These are phyloP conservation scores for Blumeria hordei DNA, from an alignment of 2,329 filamentous ascomycete species.

Conservation along the genomic window DNA sequence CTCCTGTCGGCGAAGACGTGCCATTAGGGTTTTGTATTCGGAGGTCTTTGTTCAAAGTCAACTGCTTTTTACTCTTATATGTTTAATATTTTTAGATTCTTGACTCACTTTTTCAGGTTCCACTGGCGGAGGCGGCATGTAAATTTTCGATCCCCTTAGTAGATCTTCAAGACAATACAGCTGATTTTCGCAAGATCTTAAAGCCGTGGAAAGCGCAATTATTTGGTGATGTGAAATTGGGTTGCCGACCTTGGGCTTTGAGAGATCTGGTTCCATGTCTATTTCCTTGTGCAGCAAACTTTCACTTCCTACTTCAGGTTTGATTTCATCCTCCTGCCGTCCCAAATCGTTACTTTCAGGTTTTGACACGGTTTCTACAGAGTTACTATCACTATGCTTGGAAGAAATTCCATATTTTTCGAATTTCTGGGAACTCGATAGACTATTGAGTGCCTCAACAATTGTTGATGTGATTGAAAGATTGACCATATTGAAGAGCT, in stretches of 20 bases:
- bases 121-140: slow-evolving; percentile 54
- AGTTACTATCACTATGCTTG: background rate
- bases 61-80: too few relatives aligned
- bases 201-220: slow-evolving; percentile 30
- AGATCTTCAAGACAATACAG: slow-evolving; percentile 39
- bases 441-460: background rate
- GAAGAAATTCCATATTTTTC: background rate
- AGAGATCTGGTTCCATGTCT: slow-evolving; percentile 23
- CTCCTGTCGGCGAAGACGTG: slow-evolving; percentile 55
- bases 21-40: slow-evolving; percentile 77
- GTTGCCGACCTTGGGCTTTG: slow-evolving; percentile 24
- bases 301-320: background rate
- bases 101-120: slow-evolving; percentile 49
- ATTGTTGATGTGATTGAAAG: background rate
- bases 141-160: slow-evolving; percentile 46
- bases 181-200: slow-evolving; percentile 18
- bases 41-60: slow-evolving; percentile 26
- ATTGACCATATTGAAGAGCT: background rate
- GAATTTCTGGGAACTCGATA: background rate
- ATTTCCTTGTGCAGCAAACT: slow-evolving; percentile 1
- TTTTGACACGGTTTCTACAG: background rate
- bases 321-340: background rate
- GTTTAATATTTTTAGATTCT: too few relatives aligned
- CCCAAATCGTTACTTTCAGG: background rate
- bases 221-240: slow-evolving; percentile 52